A percentile compares a stretch with the other conserved stretches of the same genome.
These are phyloP conservation scores for Candida taoyuanica DNA, from an alignment of 805 yeast species.

Conservation along the genomic window DNA sequence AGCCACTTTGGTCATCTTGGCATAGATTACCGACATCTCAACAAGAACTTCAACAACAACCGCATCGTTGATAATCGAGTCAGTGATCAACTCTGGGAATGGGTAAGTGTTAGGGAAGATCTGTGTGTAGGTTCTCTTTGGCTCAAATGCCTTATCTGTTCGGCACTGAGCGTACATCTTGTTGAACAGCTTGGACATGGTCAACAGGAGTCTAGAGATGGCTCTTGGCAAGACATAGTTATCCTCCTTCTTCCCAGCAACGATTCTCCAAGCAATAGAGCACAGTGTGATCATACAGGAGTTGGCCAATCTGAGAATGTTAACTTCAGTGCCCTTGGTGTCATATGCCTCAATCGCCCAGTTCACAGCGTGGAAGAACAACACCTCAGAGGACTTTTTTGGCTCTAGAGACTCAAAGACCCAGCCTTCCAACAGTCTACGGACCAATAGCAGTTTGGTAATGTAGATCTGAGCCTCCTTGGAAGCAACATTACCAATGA, in stretches of 20 bases:
- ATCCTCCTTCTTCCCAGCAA: constrained; percentile 30
- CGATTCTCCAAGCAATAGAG: constrained; percentile 33
- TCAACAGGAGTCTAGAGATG: constrained; percentile 49
- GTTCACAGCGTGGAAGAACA: constrained; percentile 43
- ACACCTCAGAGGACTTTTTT: constrained; percentile 35
- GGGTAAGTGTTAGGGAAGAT: constrained; percentile 70
- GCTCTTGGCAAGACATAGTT: constrained; percentile 40
- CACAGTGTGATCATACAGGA: constrained; percentile 52
- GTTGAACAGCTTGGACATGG: constrained; percentile 46
- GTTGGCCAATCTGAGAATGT: constrained; percentile 59
- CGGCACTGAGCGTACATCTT: constrained; percentile 47
- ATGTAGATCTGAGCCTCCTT: constrained; percentile 49
- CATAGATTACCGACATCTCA: constrained; percentile 62
- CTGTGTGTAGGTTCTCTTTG: constrained; percentile 60
- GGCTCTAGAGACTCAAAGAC: constrained; percentile 26
- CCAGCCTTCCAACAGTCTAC: constrained; percentile 44
- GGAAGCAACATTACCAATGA: constrained; percentile 26
- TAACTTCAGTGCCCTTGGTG: constrained; percentile 39
- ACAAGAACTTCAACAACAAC: constrained; percentile 64
- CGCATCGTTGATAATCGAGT: constrained; percentile 68
- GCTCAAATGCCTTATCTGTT: constrained; percentile 37
- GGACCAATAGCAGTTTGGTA: constrained; percentile 56
- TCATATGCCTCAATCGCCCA: constrained; percentile 59
- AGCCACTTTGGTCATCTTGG: constrained; percentile 49
- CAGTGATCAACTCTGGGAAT: constrained; percentile 58